phyloP scores from a whole-genome alignment of 1,284 basidiomycete species.

The Microbotryum silenes-acaulis region DNA sequence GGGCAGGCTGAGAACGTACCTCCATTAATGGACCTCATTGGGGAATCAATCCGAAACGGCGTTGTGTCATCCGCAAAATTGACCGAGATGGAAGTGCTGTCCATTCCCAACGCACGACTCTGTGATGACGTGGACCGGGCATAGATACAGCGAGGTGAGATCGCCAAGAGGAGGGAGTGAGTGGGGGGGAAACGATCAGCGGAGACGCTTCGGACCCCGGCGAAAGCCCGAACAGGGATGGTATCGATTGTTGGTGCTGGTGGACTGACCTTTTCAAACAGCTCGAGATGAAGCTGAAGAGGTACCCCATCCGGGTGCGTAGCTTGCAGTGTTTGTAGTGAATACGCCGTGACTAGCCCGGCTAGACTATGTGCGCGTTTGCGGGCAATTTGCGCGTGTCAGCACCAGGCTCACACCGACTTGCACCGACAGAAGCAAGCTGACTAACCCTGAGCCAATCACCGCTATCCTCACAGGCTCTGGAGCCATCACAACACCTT shows the following conservation, averaged over 20 bases:
- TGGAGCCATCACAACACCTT: no score
- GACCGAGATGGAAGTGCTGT: constrained; percentile 22
- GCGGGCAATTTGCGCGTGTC: not conserved
- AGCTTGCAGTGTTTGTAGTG: constrained; percentile 44
- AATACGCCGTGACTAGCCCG: constrained; percentile 59
- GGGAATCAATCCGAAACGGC: constrained; percentile 56
- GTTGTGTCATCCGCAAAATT: constrained; percentile 35
- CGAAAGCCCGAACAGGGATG: not conserved
- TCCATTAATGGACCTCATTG: constrained; percentile 70
- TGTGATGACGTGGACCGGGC: not conserved
- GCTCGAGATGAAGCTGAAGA: constrained; percentile 55
- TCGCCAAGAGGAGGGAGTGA: not conserved
- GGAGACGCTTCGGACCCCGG: not conserved
- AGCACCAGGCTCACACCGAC: not conserved
- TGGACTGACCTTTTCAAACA: constrained; percentile 61
- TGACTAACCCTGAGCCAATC: constrained; percentile 22
- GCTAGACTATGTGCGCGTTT: constrained; percentile 47
- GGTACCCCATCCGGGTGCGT: constrained; percentile 33
- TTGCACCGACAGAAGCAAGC: not conserved
- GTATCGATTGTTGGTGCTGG: not conserved
- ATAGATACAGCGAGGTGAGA: no score
- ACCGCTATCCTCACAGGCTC: constrained; percentile 15
- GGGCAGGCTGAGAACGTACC: constrained; percentile 42
- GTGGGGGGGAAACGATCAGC: not conserved
- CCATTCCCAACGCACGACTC: constrained; percentile 25